Evolutionary conservation across 106 monocot species (phyloP).

Genomic region (Allium cepa): DNA sequence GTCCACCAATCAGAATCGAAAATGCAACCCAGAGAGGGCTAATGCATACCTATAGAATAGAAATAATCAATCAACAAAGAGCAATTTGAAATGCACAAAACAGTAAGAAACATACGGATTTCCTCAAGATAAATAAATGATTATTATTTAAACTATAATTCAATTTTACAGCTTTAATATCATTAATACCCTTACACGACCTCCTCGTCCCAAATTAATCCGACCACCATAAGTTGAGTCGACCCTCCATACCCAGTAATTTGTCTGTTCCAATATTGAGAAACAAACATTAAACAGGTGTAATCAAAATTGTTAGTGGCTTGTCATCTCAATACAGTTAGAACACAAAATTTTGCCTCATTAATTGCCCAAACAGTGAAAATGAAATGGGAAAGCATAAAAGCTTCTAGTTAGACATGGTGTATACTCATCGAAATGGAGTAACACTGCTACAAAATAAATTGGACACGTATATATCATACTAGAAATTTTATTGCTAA

Average conservation of each 20-base stretch:
- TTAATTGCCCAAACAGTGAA: neutral
- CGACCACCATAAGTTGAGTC: slow-evolving; percentile 39
- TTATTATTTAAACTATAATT: no score
- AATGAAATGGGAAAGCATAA: neutral
- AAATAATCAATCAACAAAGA: neutral
- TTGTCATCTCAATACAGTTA: neutral
- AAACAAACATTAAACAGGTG: slow-evolving; percentile 14
- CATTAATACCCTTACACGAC: slow-evolving; percentile 67
- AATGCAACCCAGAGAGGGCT: slow-evolving; percentile 85
- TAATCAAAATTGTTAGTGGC: neutral
- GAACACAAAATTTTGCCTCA: neutral
- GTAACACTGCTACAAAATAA: no score
- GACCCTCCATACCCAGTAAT: slow-evolving; percentile 96
- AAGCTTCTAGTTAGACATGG: neutral
- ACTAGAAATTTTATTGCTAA: no score
- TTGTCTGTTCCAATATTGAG: slow-evolving; percentile 50
- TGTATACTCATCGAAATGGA: no score
- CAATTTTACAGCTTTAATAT: slow-evolving; percentile 6
- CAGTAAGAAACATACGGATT: neutral
- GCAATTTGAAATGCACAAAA: slow-evolving; percentile 1
- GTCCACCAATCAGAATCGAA: slow-evolving; percentile 82
- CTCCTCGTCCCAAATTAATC: slow-evolving; percentile 29
- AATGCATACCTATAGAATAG: slow-evolving; percentile 53
- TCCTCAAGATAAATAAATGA: no score
- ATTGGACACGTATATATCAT: neutral